Base-by-base conservation (phyloP, 2,329 filamentous ascomycete species). In the Acephala macrosclerotiorum region DNA sequence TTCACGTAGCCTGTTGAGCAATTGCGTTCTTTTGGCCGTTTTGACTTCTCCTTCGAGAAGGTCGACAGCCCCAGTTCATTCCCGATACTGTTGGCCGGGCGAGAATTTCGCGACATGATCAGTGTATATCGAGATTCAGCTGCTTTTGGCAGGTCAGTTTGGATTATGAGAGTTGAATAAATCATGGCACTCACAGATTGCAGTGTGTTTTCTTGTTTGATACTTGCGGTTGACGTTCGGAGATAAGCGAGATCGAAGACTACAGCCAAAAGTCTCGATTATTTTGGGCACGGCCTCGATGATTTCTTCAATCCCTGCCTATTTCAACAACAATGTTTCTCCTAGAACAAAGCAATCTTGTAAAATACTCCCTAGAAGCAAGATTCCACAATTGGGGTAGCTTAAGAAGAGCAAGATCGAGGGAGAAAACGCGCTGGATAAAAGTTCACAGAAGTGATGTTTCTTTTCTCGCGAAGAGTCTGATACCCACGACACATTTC, bases 1-100 rank as follows among this genome's bases (percentile, higher is more conserved):
- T 33, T 35, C 12, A 56, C 51, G 26, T 56, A 56, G 51, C 51
- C 51, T n/a, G 51, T 26, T 33, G 25, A n/a, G 26, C 25, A 56
- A n/a, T 36, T 56, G 14, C 8, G 51, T 33, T 11, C 35, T 49
- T 25, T 49, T 20, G 7, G 20, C 14, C 7, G n/a, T 22, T 22
- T 26, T n/a, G 20, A 49, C 20, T 49, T 49, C 16, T 47, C 9
- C 16, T 22, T 49, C n/a, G 45, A 49, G 45, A 20, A 25, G 1
- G 12, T 25, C 7, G 18, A 42, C n/a, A 5, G 16, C 22, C 25
- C n/a, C 25, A 6, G 1, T 22, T 1, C 20, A 25, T 14, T 2
- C 11, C 25, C 20, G 45, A 2, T 49, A 22, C 22, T 25, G 20
- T 49, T 26, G 12, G 20, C n/a, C 22, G 12, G 25, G 8, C 20